Percentiles rank a stretch among this genome's conserved stretches.
Conservation (phyloP, 2,329 filamentous ascomycete species). For the Neofusicoccum ribis region DNA sequence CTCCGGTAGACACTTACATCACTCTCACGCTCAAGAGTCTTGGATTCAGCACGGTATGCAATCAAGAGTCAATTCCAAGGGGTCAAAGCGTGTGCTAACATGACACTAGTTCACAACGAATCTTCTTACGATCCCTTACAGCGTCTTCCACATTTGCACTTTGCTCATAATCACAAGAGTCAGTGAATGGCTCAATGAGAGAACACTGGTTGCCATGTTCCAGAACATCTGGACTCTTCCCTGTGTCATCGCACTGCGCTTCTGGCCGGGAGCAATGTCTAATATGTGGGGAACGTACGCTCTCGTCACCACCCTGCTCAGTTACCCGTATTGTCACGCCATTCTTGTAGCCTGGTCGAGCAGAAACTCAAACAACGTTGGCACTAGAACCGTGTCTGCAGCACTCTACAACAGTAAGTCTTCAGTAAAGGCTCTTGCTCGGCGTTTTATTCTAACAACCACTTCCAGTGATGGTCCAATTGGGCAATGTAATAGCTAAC, state of each 20-base stretch:
- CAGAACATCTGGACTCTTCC: slow-evolving; percentile 63
- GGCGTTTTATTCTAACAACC: slow-evolving; percentile 25
- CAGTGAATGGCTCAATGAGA: slow-evolving; percentile 49
- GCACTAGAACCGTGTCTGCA: slow-evolving; percentile 41
- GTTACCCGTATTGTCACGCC: slow-evolving; percentile 55
- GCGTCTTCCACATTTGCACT: slow-evolving; percentile 40
- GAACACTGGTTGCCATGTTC: slow-evolving; percentile 49
- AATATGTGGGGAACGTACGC: slow-evolving; percentile 55
- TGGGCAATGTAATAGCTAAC: slow-evolving; percentile 47
- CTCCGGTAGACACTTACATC: slow-evolving; percentile 51
- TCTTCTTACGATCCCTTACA: slow-evolving; percentile 59
- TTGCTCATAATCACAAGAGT: slow-evolving; percentile 48
- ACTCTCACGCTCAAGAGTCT: slow-evolving; percentile 58
- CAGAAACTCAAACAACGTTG: slow-evolving; percentile 41
- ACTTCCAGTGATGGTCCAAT: slow-evolving; percentile 43
- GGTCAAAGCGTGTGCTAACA: neutral
- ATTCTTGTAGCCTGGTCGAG: slow-evolving; percentile 43
- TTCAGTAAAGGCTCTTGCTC: neutral
- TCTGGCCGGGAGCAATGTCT: slow-evolving; percentile 44
- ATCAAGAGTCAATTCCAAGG: neutral
- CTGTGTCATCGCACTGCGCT: slow-evolving; percentile 55
- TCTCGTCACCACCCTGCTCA: slow-evolving; percentile 51
- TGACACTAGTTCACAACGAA: slow-evolving; percentile 56
- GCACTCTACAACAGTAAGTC: slow-evolving; percentile 38
- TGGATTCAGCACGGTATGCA: slow-evolving; percentile 52